Percentiles rank a stretch among this genome's conserved stretches.
Evolutionary conservation across 108 stramenopile species (phyloP).

Genomic region (Fistulifera pelliculosa): DNA sequence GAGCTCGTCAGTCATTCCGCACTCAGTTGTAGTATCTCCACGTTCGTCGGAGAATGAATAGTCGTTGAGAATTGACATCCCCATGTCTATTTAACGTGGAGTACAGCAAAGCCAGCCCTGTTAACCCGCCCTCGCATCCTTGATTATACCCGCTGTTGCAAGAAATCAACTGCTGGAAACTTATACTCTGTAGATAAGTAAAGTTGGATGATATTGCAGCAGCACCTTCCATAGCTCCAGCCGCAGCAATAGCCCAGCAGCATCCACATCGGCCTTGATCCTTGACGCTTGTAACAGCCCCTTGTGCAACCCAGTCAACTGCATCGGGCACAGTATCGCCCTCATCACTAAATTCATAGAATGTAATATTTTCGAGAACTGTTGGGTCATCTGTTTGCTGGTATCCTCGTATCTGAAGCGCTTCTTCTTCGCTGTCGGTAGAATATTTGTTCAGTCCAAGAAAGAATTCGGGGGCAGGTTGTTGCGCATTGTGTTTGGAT

Average conservation of each 20-base stretch:
- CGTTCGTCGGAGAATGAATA: conserved; percentile 40
- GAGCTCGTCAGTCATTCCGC: conserved; percentile 7
- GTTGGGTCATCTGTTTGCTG: conserved; percentile 1
- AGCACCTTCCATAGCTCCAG: conserved; percentile 80
- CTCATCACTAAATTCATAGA: not conserved
- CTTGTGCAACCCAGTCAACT: conserved; percentile 71
- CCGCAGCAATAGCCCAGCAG: conserved; percentile 90
- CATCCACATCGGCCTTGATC: conserved; percentile 63
- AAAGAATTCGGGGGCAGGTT: conserved; percentile 5
- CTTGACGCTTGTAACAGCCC: conserved; percentile 69
- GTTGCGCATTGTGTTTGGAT: conserved; percentile 11
- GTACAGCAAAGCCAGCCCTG: conserved; percentile 46
- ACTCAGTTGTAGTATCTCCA: conserved; percentile 22
- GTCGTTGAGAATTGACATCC: conserved; percentile 19
- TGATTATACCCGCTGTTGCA: conserved; percentile 50
- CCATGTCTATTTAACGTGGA: conserved; percentile 18
- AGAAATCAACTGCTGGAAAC: conserved; percentile 70
- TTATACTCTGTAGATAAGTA: conserved; percentile 29
- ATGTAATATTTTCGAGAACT: not conserved
- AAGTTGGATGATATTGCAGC: conserved; percentile 17
- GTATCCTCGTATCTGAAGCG: not conserved
- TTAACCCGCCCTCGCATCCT: conserved; percentile 82
- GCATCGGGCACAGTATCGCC: not conserved
- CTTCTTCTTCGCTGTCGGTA: conserved; percentile 15
- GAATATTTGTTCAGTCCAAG: conserved; percentile 19